phyloP scores from a whole-genome alignment of 2,329 filamentous ascomycete genomes.

The Orbilia quercus region DNA sequence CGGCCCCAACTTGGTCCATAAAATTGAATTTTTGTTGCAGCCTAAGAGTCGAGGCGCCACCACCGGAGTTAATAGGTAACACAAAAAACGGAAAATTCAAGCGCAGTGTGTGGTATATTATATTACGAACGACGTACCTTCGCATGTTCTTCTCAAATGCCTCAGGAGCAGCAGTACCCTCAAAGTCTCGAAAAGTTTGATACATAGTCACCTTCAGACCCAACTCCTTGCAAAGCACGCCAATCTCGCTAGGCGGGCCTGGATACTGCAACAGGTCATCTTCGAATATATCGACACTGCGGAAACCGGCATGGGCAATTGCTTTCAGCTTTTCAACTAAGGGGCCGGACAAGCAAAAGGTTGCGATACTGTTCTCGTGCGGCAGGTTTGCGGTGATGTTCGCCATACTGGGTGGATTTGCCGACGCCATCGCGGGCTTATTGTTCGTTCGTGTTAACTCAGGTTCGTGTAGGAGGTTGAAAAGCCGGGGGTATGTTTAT shows the following conservation, averaged over 20 bases:
- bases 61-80: conserved; percentile 45
- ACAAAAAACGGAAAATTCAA: conserved; percentile 33
- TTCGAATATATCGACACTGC: conserved; percentile 57
- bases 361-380: conserved; percentile 57
- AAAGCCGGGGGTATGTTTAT: conserved; percentile 29
- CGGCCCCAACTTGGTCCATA: conserved; percentile 57
- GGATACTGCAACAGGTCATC: conserved; percentile 57
- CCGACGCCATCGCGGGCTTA: conserved; percentile 53
- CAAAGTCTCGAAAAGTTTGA: conserved; percentile 58
- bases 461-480: conserved; percentile 26
- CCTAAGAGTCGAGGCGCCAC: conserved; percentile 14
- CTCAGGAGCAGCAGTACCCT: conserved; percentile 55
- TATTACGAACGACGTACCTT: conserved; percentile 54
- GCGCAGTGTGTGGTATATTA: conserved; percentile 37
- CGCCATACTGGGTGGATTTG: conserved; percentile 47
- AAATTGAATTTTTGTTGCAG: conserved; percentile 57
- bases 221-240: conserved; percentile 55
- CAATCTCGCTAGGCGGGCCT: conserved; percentile 55
- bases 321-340: conserved; percentile 56
- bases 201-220: conserved; percentile 58
- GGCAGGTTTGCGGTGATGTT: conserved; percentile 47
- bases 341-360: conserved; percentile 56
- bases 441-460: conserved; percentile 24
- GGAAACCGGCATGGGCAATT: conserved; percentile 57
- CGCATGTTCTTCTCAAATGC: conserved; percentile 57